phyloP scores from a whole-genome alignment of 139 green algal species.

The Micractinium conductrix region DNA sequence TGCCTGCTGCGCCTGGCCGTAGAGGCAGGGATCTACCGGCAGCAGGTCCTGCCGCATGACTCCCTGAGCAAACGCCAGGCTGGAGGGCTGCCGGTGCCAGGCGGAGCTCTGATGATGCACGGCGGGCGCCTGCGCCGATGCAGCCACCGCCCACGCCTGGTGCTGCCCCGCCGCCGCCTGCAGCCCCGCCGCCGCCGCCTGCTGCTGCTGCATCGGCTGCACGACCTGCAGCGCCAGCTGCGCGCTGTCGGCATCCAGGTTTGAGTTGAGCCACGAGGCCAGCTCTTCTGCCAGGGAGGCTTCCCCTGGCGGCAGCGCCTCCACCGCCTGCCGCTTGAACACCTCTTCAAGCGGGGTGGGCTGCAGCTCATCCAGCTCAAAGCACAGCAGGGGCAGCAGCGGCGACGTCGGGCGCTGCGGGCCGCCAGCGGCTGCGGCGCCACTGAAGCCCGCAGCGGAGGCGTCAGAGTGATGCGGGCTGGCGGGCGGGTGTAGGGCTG shows the following conservation, averaged over 20 bases:
- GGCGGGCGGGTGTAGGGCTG: not conserved
- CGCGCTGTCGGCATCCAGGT: slow-evolving; percentile 4
- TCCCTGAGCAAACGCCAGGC: not conserved
- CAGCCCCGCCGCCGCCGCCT: no score
- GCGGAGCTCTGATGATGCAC: not conserved
- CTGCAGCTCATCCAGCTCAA: not conserved
- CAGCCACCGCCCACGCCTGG: not conserved
- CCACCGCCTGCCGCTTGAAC: not conserved
- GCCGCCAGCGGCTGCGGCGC: not conserved
- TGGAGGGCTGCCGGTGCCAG: not conserved
- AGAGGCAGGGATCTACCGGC: not conserved
- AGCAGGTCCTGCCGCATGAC: slow-evolving; percentile 13
- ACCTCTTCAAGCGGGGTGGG: not conserved
- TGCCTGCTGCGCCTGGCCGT: not conserved
- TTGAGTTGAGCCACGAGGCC: slow-evolving; percentile 10
- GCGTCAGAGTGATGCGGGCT: not conserved
- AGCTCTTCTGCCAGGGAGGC: slow-evolving; percentile 23
- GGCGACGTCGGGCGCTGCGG: not conserved
- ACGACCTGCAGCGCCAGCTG: not conserved
- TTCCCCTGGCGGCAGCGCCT: not conserved
- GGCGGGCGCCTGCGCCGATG: not conserved
- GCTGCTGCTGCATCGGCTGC: not conserved
- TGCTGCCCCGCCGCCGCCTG: no score
- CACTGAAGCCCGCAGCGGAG: not conserved
- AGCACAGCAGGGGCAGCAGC: slow-evolving; percentile 29